Evolutionary conservation across 768 basidiomycete genomes (phyloP), one percentile per base, ranked within the genome.

Genomic region (Cyclocybe cylindracea): DNA sequence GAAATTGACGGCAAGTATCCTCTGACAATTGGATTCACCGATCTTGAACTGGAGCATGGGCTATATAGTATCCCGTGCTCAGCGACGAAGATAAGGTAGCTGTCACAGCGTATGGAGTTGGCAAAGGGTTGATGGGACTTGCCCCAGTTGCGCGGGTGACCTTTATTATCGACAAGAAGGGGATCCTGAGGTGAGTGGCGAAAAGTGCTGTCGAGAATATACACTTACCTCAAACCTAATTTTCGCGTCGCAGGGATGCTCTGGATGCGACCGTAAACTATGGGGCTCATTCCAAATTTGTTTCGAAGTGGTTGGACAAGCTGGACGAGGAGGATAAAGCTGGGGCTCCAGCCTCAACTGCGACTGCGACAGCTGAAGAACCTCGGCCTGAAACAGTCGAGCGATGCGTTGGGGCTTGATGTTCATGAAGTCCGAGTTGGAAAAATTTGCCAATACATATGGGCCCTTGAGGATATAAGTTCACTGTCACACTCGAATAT

Each of bases 151-250:
- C 82, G 4, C 79, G 92, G 10, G 79, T 83, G 33, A 94, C 91
- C 2, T 86, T 91, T 62, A 74, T 93, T 59, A 83, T 94, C 53
- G 89, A 91, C 63, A 74, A 70, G 44, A 76, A 85, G 45, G 91
- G 92, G 7, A 70, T 83, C 40, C 72, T 94, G 29, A 76, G 78
- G 84, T 89, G 65, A 33, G 76, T 64, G n/a, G 14, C 46, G n/a
- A 8, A 33, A 8, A 10, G 19, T 10, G 14, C 39, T 31, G 4
- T 42, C 38, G 24, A 24, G 1, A 46, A 34, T 44, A 34, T 32
- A 18, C 13, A n/a, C 35, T 36, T 36, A 44, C 43, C 9, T 40
- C 29, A 54, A 44, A 59, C 47, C 13, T 48, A 13, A 18, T 41
- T 18, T 13, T 45, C 33, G n/a, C 39, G 18, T 53, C 13, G 40